phyloP scores from a whole-genome alignment of 306 rosid species.

The Gillenia trifoliata region DNA sequence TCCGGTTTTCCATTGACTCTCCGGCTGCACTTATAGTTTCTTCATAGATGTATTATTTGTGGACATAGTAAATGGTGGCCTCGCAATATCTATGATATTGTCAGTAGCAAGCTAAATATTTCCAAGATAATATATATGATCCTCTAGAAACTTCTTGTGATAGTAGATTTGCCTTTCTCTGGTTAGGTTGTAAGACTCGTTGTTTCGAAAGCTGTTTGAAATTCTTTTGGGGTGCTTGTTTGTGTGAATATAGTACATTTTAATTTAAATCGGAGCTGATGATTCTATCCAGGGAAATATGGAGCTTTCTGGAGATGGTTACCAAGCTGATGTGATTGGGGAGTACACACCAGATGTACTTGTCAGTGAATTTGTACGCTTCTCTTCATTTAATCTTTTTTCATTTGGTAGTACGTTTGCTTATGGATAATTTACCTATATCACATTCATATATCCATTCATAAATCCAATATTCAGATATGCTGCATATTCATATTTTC shows the following conservation, averaged over 20 bases:
- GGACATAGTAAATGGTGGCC: not conserved
- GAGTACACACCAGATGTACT: conserved; percentile 92
- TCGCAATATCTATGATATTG: too few relatives aligned
- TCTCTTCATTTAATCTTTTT: not conserved
- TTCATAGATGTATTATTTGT: not conserved
- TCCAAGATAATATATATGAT: not conserved
- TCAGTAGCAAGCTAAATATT: not conserved
- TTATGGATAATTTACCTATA: not conserved
- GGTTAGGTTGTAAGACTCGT: not conserved
- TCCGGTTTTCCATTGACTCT: not conserved
- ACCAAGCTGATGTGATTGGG: conserved; percentile 80
- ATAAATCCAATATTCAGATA: not conserved
- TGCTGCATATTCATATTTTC: too few relatives aligned
- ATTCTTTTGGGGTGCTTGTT: not conserved
- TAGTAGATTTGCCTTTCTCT: not conserved
- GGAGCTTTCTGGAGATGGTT: conserved; percentile 76
- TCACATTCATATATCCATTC: not conserved
- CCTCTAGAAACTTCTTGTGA: not conserved
- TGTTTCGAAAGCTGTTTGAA: not conserved
- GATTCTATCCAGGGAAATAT: conserved; percentile 62
- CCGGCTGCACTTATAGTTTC: not conserved
- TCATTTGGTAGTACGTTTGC: not conserved
- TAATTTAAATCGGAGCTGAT: conserved; percentile 7
- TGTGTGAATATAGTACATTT: not conserved
- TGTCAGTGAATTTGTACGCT: conserved; percentile 79